phyloP scores from a whole-genome alignment of 345 rosid genomes.

The Acer campestre region DNA sequence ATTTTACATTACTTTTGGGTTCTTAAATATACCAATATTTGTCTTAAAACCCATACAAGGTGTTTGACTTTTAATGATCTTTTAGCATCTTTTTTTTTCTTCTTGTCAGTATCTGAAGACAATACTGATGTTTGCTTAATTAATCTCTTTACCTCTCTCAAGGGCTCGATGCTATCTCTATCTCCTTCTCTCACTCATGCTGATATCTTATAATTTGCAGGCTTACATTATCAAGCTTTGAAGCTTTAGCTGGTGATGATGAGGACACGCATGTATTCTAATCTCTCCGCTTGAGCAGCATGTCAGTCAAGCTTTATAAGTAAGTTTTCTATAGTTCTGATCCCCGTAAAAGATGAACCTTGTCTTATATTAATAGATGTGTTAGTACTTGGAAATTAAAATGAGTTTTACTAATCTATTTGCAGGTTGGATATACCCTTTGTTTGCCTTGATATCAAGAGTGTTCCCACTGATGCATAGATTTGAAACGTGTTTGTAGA shows the following conservation, averaged over 20 bases:
- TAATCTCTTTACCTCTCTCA: constrained; percentile 9
- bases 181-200: background rate
- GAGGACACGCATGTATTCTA: constrained; percentile 29
- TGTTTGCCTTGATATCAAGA: background rate
- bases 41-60: background rate
- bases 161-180: background rate
- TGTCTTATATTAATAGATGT: constrained; percentile 10
- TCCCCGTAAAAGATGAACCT: constrained; percentile 14
- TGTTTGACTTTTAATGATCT: background rate
- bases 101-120: background rate
- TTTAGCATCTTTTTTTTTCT: background rate
- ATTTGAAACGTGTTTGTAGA: constrained; percentile 6
- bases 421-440: background rate
- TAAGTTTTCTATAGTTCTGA: constrained; percentile 17
- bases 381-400: background rate
- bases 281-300: constrained; percentile 4
- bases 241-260: constrained; percentile 35
- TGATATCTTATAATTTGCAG: constrained; percentile 42
- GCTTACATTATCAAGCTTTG: constrained; percentile 39
- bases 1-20: background rate
- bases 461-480: constrained; percentile 4
- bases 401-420: constrained; percentile 7
- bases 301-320: constrained; percentile 17
- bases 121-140: background rate
- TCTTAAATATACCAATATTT: background rate